Evolutionary conservation across 2,329 filamentous ascomycete species (phyloP).

Genomic region (Tolypocladium nubicola): DNA sequence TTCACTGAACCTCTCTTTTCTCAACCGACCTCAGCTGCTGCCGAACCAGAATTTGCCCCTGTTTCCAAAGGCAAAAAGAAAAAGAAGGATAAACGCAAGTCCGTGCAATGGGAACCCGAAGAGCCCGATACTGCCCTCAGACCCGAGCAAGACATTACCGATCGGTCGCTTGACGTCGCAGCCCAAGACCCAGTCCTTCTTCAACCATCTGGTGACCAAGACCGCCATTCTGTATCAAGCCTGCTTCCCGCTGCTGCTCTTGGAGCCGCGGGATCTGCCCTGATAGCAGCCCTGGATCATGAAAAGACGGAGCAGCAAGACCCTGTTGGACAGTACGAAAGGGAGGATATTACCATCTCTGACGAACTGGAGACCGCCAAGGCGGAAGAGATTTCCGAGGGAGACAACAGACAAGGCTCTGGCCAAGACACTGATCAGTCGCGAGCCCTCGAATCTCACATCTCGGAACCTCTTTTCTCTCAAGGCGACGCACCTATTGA

Average conservation of each 20-base stretch:
- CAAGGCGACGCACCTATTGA: slow-evolving; percentile 16
- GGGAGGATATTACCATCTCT: neutral
- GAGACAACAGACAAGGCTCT: neutral
- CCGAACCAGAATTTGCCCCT: neutral
- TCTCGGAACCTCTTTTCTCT: slow-evolving; percentile 21
- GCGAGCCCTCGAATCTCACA: slow-evolving; percentile 9
- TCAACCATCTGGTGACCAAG: neutral
- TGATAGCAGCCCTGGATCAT: neutral
- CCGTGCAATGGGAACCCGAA: slow-evolving; percentile 9
- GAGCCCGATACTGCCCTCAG: neutral
- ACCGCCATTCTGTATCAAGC: neutral
- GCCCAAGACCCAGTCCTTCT: neutral
- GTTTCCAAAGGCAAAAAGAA: slow-evolving; percentile 3
- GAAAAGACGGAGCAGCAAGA: neutral
- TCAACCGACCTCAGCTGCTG: neutral
- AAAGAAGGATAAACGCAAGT: slow-evolving; percentile 9
- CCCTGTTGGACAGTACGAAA: neutral
- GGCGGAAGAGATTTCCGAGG: neutral
- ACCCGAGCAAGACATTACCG: neutral
- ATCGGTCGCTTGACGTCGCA: neutral
- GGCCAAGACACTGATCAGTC: slow-evolving; percentile 1
- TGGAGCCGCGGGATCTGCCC: neutral
- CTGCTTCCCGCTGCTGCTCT: neutral
- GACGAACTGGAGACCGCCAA: neutral
- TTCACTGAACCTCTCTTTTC: neutral